Evolutionary conservation across 169 alveolate species (phyloP).

Genomic region (Plasmodium knowlesi): DNA sequence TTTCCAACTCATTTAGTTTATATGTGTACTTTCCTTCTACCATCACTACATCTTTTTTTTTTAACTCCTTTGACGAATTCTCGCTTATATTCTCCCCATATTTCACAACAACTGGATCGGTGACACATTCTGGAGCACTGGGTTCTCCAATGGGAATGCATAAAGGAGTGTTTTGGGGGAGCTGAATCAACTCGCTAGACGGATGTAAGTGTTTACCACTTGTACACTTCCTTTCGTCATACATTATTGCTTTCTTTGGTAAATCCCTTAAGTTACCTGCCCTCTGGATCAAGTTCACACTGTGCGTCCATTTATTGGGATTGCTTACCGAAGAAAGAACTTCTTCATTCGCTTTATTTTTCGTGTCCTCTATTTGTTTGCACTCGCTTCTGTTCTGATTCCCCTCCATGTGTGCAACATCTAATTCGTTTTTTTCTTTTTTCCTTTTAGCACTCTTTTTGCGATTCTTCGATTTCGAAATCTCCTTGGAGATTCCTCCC

Average conservation of each 20-base stretch:
- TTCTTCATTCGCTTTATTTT: not conserved
- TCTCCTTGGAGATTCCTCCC: not conserved
- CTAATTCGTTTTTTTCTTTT: not conserved
- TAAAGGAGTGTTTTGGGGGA: not conserved
- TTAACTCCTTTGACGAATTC: not conserved
- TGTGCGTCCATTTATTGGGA: not conserved
- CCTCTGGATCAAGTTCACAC: not conserved
- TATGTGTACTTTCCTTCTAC: constrained; percentile 4
- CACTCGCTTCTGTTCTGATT: not conserved
- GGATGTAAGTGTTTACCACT: not conserved
- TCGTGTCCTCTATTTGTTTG: not conserved
- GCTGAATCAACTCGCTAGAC: not conserved
- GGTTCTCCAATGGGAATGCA: not conserved
- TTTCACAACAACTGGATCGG: not conserved
- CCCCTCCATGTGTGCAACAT: not conserved
- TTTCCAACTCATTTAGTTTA: not conserved
- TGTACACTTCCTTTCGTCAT: not conserved
- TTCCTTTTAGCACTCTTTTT: not conserved
- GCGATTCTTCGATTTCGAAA: not conserved
- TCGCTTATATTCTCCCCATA: not conserved
- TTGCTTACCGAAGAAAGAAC: not conserved
- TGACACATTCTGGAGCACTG: not conserved
- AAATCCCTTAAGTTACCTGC: not conserved
- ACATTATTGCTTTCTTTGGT: not conserved
- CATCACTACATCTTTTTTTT: not conserved